Conservation (phyloP, 768 basidiomycete genomes). For the Cubamyces lactineus region DNA sequence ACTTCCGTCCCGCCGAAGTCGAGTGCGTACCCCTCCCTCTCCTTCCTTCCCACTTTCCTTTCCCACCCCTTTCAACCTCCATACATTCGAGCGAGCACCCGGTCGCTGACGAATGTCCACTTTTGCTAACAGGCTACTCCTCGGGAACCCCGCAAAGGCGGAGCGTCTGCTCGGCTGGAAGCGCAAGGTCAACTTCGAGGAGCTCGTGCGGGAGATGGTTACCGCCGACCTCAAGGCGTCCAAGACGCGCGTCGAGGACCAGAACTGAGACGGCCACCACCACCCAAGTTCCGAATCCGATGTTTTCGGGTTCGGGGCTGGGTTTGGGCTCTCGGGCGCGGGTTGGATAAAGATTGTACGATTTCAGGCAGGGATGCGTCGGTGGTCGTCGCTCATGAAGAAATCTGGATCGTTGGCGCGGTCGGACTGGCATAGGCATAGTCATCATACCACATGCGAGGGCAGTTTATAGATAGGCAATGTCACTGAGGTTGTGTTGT, state of each 20-base stretch:
- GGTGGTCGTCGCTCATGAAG: too few species aligned
- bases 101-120: background rate
- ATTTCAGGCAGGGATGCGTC: too few species aligned
- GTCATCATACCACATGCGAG: too few species aligned
- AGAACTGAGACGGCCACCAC: too few species aligned
- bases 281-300: too few species aligned
- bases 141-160: constrained; percentile 90
- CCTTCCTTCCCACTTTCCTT: constrained; percentile 6
- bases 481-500: too few species aligned
- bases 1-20: constrained; percentile 96
- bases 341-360: too few species aligned
- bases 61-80: background rate
- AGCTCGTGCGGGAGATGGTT: constrained; percentile 93
- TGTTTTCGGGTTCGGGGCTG: too few species aligned
- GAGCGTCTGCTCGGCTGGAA: constrained; percentile 90
- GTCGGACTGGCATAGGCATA: too few species aligned
- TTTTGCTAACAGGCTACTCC: constrained; percentile 59
- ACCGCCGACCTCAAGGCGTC: constrained; percentile 76
- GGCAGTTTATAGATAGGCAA: too few species aligned
- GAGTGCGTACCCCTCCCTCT: constrained; percentile 58
- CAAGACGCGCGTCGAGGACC: constrained; percentile 77
- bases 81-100: background rate
- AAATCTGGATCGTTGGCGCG: too few species aligned
- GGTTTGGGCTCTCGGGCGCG: too few species aligned
- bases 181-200: constrained; percentile 79